Evolutionary conservation across 139 green algal species (phyloP), one percentile per base, ranked within the genome.

Genomic region (Micractinium conductrix): DNA sequence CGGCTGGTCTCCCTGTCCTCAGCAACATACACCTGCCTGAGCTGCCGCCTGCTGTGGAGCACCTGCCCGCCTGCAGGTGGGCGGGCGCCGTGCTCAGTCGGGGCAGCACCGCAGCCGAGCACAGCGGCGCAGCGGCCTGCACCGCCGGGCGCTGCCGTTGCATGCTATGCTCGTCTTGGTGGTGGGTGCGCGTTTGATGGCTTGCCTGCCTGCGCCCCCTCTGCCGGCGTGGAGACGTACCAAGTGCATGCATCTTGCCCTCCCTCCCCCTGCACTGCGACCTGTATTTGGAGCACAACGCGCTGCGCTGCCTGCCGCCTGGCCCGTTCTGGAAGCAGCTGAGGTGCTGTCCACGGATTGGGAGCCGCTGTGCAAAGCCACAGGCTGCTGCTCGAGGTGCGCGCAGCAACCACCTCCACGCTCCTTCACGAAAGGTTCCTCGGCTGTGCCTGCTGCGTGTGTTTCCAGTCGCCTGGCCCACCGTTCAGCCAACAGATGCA

Each of bases 251-350:
- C 16, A 33, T 30, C 58, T 67, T 33, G 58, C 16, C 21, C 16
- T 33, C 5, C 17, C 58, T 67, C 58, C 22, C 30, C 17, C 22
- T 28, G 58, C 58, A 28, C 58, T 67, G 45, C 80, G 44, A 80
- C 42, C 45, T 86, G 26, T 86, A 86, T n/a, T 22, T 86, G 30
- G 81, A 86, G 42, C 37, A 82, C 73, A 86, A 86, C 69, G 10
- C 37, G 22, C 33, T 86, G 44, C 43, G 65, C 4, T 42, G 12
- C n/a, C 73, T 86, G 42, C 81, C 81, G 0, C n/a, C 44, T 2
- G 81, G 81, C n/a, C 72, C 62, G 7, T 86, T 53, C 58, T 33
- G n/a, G 68, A 19, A 30, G 12, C 19, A 24, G 22, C 60, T 86
- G 43, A 44, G 14, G 43, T 86, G 60, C 81, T 86, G 40, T 45